Conservation (phyloP, 2,329 filamentous ascomycete species). For the Aspergillus intermedius region DNA sequence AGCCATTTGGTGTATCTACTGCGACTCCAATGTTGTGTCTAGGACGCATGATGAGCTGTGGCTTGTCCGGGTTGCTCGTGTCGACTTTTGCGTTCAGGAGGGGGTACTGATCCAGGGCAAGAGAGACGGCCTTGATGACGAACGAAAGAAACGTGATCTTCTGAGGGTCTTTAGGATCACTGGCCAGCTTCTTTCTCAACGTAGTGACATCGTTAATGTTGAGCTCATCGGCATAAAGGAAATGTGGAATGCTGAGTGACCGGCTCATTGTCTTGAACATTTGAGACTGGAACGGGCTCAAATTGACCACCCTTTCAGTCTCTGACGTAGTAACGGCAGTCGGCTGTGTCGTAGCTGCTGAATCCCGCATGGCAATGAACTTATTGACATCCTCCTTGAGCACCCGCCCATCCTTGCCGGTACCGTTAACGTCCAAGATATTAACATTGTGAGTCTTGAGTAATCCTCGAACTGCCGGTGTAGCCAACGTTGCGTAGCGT, state of each 20-base stretch:
- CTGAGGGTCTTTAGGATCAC: conserved; percentile 41
- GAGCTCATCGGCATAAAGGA: conserved; percentile 86
- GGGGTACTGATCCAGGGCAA: conserved; percentile 74
- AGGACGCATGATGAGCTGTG: conserved; percentile 67
- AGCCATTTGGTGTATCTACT: conserved; percentile 83
- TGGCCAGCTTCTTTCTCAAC: conserved; percentile 70
- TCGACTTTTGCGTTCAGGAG: conserved; percentile 84
- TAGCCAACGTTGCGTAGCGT: conserved; percentile 70
- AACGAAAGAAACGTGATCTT: conserved; percentile 90
- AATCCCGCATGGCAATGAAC: conserved; percentile 54
- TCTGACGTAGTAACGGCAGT: conserved; percentile 43
- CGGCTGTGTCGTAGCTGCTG: conserved; percentile 19
- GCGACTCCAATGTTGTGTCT: conserved; percentile 94
- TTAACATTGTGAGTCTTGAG: conserved; percentile 72
- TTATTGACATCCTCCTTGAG: conserved; percentile 84
- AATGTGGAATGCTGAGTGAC: conserved; percentile 86
- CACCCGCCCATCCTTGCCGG: conserved; percentile 84
- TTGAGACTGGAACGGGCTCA: conserved; percentile 74
- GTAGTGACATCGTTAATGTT: conserved; percentile 69
- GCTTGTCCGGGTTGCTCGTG: conserved; percentile 54
- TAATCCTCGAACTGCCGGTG: conserved; percentile 84
- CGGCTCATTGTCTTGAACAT: conserved; percentile 99
- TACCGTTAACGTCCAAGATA: conserved; percentile 72
- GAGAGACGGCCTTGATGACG: conserved; percentile 88
- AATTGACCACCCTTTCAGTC: conserved; percentile 60